Evolutionary conservation across 23 red algal genomes (phyloP).

Genomic region (Gracilaria domingensis): DNA sequence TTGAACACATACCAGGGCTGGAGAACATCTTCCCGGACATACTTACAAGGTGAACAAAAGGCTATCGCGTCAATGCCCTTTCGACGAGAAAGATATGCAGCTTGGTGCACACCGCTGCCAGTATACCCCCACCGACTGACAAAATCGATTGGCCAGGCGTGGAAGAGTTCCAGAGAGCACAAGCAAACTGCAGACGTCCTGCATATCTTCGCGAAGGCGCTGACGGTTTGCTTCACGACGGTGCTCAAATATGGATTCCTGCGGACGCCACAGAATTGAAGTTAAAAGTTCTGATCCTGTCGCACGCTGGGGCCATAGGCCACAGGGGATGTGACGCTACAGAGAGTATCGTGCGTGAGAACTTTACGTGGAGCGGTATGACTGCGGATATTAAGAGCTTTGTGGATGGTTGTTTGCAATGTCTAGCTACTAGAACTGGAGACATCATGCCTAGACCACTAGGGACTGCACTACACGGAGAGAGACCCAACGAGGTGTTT

Average conservation of each 20-base stretch:
- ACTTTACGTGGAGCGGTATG: constrained; percentile 7
- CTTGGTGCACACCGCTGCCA: no score
- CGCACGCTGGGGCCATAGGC: constrained; percentile 11
- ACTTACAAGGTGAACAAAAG: neutral
- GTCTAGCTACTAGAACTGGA: constrained; percentile 16
- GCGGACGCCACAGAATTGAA: neutral
- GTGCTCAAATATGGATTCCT: constrained; percentile 32
- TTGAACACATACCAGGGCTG: neutral
- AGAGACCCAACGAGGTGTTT: constrained; percentile 41
- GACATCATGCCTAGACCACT: constrained; percentile 34
- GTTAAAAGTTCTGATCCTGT: constrained; percentile 19
- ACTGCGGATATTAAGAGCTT: neutral
- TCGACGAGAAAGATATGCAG: no score
- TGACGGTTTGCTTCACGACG: neutral
- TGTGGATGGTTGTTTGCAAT: constrained; percentile 47
- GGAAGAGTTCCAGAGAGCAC: neutral
- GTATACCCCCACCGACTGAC: no score
- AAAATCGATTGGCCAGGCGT: no score
- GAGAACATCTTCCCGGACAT: constrained; percentile 4
- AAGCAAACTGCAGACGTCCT: neutral
- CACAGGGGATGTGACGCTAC: constrained; percentile 17
- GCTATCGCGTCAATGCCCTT: neutral
- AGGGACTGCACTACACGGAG: constrained; percentile 11
- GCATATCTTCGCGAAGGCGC: neutral
- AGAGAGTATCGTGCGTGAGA: no score